Evolutionary conservation across 495 filamentous ascomycete species (phyloP).

Genomic region (Platismatia glauca): DNA sequence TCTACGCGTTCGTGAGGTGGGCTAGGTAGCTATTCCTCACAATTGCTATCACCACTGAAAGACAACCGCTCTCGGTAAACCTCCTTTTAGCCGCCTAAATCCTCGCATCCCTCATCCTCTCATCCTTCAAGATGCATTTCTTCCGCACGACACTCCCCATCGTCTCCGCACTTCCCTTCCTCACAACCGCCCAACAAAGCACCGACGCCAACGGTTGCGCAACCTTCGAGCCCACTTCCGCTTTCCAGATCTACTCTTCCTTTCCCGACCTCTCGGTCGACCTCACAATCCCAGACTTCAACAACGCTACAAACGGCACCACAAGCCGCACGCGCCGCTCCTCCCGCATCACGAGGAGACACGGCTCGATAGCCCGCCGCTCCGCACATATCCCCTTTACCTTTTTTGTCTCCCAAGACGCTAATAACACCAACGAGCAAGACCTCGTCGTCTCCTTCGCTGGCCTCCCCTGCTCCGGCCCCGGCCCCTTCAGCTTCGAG

Average conservation of each 20-base stretch:
- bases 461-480: neutral
- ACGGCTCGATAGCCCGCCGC: too few relatives aligned
- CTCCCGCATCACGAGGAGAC: too few relatives aligned
- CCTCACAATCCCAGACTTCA: neutral
- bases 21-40: neutral
- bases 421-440: neutral
- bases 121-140: neutral
- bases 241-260: neutral
- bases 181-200: neutral
- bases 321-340: neutral
- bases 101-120: neutral
- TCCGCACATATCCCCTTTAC: neutral
- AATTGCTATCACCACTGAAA: neutral
- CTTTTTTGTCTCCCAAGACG: slow-evolving; percentile 1
- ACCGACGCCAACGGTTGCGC: neutral
- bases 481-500: slow-evolving; percentile 2
- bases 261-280: neutral
- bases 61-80: too few relatives aligned
- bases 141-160: too few relatives aligned
- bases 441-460: slow-evolving; percentile 15
- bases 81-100: neutral
- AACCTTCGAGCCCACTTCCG: neutral
- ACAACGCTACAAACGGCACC: neutral
- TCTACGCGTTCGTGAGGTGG: neutral
- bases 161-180: neutral